Evolutionary conservation across 148 eudicot genomes (phyloP), one percentile per base, ranked within the genome.

Genomic region (Beta vulgaris): DNA sequence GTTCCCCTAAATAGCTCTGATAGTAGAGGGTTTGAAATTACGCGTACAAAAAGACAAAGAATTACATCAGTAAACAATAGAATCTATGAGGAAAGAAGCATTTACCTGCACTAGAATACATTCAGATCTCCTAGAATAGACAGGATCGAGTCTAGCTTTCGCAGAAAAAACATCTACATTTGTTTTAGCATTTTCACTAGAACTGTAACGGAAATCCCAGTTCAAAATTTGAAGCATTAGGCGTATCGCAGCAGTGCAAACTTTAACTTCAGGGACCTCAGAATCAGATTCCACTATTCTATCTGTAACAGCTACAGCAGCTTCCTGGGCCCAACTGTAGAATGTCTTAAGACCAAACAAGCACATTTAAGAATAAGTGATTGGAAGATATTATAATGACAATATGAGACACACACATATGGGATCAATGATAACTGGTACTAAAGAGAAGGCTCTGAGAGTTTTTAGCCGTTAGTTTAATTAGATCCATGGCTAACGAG

Each of bases 251-350:
- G 85, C 87, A 29, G 93, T 76, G 85, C 98, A 96, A 76, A 91
- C 94, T 80, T 83, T 91, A 68, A 70, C 98, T 83, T 96, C 99
- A 43, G 93, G 91, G 67, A 89, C 79, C 77, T 87, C 91, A 25
- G 90, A 86, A 78, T 78, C 74, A 64, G 94, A 91, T 87, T 82
- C 87, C 67, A 89, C 78, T 79, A 96, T 91, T 86, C 69, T 87
- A 79, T 80, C 80, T 34, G 98, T 86, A 63, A 86, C 86, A 72
- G 88, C 80, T 37, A 84, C 73, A 77, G 97, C 98, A 81, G 92
- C 97, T 80, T 88, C 91, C 79, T 86, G 91, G 13, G 91, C 94
- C 99, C 99, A 96, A 84, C 85, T 83, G 82, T 96, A 92, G 82
- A 96, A 85, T 68, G 74, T 84, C 99, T n/a, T 96, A 85, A 42